Base-by-base conservation (phyloP, 1,139 yeast species). In the Hansenula anomala region DNA sequence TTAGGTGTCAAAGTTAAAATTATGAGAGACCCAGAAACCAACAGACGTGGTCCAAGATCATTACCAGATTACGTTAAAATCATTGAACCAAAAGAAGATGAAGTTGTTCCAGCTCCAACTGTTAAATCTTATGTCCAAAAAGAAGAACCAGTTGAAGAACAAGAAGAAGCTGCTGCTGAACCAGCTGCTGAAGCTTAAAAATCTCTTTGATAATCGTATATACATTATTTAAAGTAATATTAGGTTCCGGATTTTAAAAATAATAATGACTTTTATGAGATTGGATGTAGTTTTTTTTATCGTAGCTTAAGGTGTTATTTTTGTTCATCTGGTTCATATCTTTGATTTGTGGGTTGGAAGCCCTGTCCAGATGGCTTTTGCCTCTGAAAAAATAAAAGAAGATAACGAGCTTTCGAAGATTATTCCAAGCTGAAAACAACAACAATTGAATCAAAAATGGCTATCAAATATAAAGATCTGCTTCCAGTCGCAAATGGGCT, bases 1-100 rank as follows among this genome's bases (percentile, higher is more conserved):
- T 84, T 92, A 68, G 99, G 99, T 83, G 85, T 92, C 71, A 92
- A 86, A 82, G 97, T 92, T 66, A 92, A 92, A 84, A 92, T 92
- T 69, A 92, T 92, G 99, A 88, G 86, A 72, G 97, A 92, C 80
- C 97, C 97, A 71, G 90, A 96, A 65, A 69, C 81, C 66, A 81
- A 81, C 80, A 85, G 76, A 73, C 64, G 69, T 58, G 97, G 98
- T 73, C 94, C 96, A 74, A 90, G 73, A 71, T 70, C 80, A 44
- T 83, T 92, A 68, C 99, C 99, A 67, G 99, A 92, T 73, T 89
- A 85, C 69, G 97, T 87, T 69, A 78, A 81, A 73, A 86, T 92
- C 67, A 73, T 81, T 63, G 97, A 90, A 71, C 97, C 97, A 70
- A 92, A 92, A 86, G 97, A 90, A 64, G 98, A 92, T 66, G 90